phyloP scores from a whole-genome alignment of 164 flowering plant genomes.

The Kingdonia uniflora region DNA sequence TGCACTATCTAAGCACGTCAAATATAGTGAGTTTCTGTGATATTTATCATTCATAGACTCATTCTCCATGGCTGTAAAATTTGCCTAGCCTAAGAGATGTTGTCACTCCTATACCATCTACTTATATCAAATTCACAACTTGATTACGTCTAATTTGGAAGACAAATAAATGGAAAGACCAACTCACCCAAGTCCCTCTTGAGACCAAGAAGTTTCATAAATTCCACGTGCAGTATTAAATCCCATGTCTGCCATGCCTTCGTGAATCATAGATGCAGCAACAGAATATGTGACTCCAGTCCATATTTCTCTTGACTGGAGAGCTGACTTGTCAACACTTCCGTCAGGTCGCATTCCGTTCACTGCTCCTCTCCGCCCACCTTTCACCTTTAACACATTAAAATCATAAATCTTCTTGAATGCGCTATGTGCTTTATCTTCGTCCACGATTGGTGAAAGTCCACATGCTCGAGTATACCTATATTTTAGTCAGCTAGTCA shows the following conservation, averaged over 20 bases:
- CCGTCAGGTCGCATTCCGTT: conserved; percentile 93
- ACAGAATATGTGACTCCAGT: conserved; percentile 81
- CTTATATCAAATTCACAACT: no score
- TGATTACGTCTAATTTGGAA: no score
- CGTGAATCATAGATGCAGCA: conserved; percentile 90
- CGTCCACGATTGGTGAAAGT: conserved; percentile 66
- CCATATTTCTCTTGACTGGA: conserved; percentile 95
- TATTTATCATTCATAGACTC: no score
- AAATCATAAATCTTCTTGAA: conserved; percentile 54
- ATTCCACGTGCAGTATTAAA: conserved; percentile 71
- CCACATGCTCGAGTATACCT: conserved; percentile 95
- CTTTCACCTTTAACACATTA: conserved; percentile 67
- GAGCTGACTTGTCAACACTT: conserved; percentile 49
- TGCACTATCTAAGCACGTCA: no score
- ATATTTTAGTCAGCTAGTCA: conserved; percentile 16
- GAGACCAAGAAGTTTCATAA: conserved; percentile 76
- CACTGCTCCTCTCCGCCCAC: conserved; percentile 79
- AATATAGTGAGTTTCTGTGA: no score
- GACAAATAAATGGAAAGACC: background rate
- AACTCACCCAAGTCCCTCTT: conserved; percentile 72
- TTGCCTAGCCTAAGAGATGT: no score
- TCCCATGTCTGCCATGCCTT: conserved; percentile 54
- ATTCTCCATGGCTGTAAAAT: no score
- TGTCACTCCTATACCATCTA: no score
- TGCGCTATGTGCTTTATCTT: conserved; percentile 46